Percentiles rank a stretch among this genome's conserved stretches.
Evolutionary conservation across 1,284 basidiomycete species (phyloP).

Genomic region (Apiotrichum sp.): DNA sequence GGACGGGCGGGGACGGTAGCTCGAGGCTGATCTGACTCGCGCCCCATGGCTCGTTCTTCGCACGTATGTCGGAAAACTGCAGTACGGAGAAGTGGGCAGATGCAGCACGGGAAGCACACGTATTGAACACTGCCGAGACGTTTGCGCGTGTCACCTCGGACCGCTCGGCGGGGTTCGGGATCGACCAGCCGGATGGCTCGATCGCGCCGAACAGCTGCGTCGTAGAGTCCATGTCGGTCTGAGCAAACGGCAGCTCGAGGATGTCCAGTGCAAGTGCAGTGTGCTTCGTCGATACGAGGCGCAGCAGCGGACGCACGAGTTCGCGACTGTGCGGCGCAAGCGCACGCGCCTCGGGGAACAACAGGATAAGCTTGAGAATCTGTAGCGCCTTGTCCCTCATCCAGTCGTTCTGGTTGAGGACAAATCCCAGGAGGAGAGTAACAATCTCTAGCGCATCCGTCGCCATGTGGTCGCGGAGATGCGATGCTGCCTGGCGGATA

Average conservation of each 20-base stretch:
- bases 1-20: conserved; percentile 60
- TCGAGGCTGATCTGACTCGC: conserved; percentile 25
- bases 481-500: conserved; percentile 77
- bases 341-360: conserved; percentile 71
- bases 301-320: conserved; percentile 80
- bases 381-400: conserved; percentile 76
- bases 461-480: conserved; percentile 69
- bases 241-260: conserved; percentile 74
- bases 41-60: conserved; percentile 7
- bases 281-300: conserved; percentile 76
- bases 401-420: conserved; percentile 81
- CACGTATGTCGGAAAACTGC: conserved; percentile 37
- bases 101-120: conserved; percentile 57
- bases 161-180: conserved; percentile 60
- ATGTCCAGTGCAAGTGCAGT: conserved; percentile 82
- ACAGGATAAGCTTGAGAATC: conserved; percentile 80
- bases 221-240: conserved; percentile 70
- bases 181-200: conserved; percentile 75
- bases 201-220: conserved; percentile 81
- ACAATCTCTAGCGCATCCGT: conserved; percentile 64
- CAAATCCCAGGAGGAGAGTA: conserved; percentile 73
- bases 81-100: conserved; percentile 45
- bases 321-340: conserved; percentile 73
- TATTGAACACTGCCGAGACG: conserved; percentile 75
- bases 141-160: conserved; percentile 65